Percentiles rank a stretch among this genome's conserved stretches.
Conservation (phyloP, 192 early-diverging fungal species). For the Coemansia sp. region DNA sequence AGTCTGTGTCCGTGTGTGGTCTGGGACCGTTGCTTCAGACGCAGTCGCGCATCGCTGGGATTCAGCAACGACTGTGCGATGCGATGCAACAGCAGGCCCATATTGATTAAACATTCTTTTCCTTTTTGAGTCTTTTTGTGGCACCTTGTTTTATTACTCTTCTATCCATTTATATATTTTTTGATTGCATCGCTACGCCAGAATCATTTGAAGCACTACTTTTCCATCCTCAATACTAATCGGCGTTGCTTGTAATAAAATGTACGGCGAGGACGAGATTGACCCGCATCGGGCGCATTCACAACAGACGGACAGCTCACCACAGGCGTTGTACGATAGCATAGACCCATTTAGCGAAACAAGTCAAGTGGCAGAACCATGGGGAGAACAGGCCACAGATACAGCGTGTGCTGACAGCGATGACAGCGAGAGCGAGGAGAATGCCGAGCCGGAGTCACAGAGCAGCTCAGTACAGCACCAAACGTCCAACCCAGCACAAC, state of each 20-base stretch:
- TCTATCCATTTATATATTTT: not conserved
- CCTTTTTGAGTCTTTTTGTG: conserved; percentile 2
- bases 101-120: not conserved
- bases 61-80: conserved; percentile 29
- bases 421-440: conserved; percentile 5
- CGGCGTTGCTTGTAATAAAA: conserved; percentile 1
- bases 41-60: conserved; percentile 19
- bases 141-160: conserved; percentile 6
- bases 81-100: conserved; percentile 5
- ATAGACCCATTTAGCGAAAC: conserved; percentile 35
- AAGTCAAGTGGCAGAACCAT: conserved; percentile 6
- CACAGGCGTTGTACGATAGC: conserved; percentile 19
- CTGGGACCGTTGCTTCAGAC: conserved; percentile 6
- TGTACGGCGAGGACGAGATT: conserved; percentile 35
- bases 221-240: too few species aligned
- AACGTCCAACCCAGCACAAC: not conserved
- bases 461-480: not conserved
- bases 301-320: conserved; percentile 4
- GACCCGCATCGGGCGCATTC: conserved; percentile 37
- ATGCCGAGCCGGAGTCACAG: not conserved
- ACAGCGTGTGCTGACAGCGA: not conserved
- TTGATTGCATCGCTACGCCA: too few species aligned
- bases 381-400: conserved; percentile 1
- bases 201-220: too few species aligned
- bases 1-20: not conserved